Percentiles rank a stretch among this genome's conserved stretches.
These are phyloP conservation scores for Chloridella minuta DNA, from an alignment of 352 stramenopile species.

Conservation along the genomic window DNA sequence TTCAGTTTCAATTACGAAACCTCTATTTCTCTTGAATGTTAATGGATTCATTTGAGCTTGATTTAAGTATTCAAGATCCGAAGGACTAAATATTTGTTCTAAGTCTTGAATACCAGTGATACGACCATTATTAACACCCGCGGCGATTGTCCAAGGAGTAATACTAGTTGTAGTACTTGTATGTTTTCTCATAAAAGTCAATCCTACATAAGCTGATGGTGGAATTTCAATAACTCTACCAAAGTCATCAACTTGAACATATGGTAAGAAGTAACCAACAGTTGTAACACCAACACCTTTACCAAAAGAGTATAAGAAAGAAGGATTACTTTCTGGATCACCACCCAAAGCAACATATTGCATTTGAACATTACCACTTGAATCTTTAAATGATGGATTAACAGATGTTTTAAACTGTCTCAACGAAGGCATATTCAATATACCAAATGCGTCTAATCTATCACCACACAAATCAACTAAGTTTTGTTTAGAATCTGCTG, in stretches of 20 bases:
- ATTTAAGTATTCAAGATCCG: background rate
- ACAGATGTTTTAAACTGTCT: conserved; percentile 11
- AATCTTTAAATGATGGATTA: conserved; percentile 9
- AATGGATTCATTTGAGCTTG: background rate
- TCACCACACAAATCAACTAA: background rate
- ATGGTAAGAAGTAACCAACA: too few relatives aligned
- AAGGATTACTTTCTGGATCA: conserved; percentile 1
- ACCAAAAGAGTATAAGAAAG: background rate
- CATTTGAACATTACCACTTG: background rate
- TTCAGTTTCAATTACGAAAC: background rate
- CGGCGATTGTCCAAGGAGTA: background rate
- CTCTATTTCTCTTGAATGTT: background rate
- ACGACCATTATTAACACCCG: background rate
- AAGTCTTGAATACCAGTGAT: background rate
- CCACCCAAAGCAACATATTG: background rate
- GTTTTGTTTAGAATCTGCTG: background rate
- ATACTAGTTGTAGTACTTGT: background rate
- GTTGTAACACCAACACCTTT: too few relatives aligned
- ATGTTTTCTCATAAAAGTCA: background rate
- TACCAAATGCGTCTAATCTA: background rate
- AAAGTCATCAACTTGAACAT: background rate
- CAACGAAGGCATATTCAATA: background rate
- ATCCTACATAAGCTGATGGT: background rate
- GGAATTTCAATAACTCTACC: background rate
- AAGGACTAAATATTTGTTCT: too few relatives aligned